Conservation (phyloP, 768 basidiomycete genomes). For the Suillus placidus region DNA sequence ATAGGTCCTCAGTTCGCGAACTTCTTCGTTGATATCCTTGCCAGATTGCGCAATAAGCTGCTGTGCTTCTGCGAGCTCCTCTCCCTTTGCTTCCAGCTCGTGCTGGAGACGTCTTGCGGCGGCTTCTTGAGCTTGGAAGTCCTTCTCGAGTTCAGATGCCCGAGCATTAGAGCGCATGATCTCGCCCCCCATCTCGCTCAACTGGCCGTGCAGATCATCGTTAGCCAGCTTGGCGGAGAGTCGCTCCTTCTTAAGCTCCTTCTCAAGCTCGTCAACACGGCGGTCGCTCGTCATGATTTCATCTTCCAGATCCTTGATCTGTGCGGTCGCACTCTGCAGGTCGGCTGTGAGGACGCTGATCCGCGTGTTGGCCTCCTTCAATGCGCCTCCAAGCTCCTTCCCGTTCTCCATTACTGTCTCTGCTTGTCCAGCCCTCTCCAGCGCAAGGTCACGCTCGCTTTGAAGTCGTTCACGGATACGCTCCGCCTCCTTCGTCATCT, state of each 20-base stretch:
- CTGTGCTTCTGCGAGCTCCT: slow-evolving; percentile 27
- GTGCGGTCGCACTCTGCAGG: slow-evolving; percentile 58
- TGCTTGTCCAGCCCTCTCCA: slow-evolving; percentile 64
- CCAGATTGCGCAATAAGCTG: slow-evolving; percentile 28
- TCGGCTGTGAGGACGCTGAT: slow-evolving; percentile 58
- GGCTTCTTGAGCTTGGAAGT: slow-evolving; percentile 43
- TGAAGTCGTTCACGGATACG: slow-evolving; percentile 47
- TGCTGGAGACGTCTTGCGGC: slow-evolving; percentile 37
- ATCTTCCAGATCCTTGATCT: slow-evolving; percentile 64
- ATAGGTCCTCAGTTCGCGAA: slow-evolving; percentile 49
- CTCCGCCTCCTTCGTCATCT: slow-evolving; percentile 46
- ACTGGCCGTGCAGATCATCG: slow-evolving; percentile 41
- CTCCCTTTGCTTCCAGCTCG: slow-evolving; percentile 44
- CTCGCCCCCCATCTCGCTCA: slow-evolving; percentile 33
- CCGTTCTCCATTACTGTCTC: slow-evolving; percentile 65
- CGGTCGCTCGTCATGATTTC: slow-evolving; percentile 56
- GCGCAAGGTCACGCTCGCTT: slow-evolving; percentile 56
- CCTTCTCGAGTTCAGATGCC: slow-evolving; percentile 47
- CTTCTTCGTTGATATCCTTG: slow-evolving; percentile 31
- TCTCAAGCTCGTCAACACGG: slow-evolving; percentile 57
- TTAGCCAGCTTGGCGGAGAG: slow-evolving; percentile 41
- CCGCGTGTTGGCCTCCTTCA: slow-evolving; percentile 66
- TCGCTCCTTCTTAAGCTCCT: slow-evolving; percentile 56
- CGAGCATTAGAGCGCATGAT: slow-evolving; percentile 36
- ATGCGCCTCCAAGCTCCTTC: slow-evolving; percentile 67